Evolutionary conservation across 108 stramenopile genomes (phyloP).

Genomic region (Skeletonema potamos): DNA sequence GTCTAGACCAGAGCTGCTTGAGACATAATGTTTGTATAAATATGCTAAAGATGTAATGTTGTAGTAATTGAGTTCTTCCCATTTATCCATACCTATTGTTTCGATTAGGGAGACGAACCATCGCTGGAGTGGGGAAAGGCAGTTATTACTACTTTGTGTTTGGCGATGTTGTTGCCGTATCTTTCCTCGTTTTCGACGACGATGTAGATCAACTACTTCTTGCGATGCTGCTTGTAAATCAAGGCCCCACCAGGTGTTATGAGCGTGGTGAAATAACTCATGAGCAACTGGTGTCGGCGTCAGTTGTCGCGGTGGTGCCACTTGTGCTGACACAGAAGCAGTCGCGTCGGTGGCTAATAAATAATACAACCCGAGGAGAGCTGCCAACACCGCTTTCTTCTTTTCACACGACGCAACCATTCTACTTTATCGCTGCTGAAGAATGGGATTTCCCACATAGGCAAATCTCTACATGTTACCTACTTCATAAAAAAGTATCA

Average conservation of each 20-base stretch:
- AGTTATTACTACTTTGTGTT: not conserved
- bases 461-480: too few species aligned
- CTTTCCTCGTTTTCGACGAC: not conserved
- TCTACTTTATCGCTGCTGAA: too few species aligned
- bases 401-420: too few species aligned
- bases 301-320: not conserved
- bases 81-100: slow-evolving; percentile 7
- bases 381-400: too few species aligned
- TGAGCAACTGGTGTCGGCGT: not conserved
- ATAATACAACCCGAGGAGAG: too few species aligned
- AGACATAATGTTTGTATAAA: slow-evolving; percentile 43
- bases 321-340: not conserved
- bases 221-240: slow-evolving; percentile 4
- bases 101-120: slow-evolving; percentile 29
- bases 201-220: not conserved
- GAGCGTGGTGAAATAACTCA: not conserved
- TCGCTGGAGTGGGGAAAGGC: slow-evolving; percentile 28
- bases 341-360: not conserved
- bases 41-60: slow-evolving; percentile 35
- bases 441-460: too few species aligned
- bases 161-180: not conserved
- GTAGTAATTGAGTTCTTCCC: slow-evolving; percentile 15
- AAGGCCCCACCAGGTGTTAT: slow-evolving; percentile 4
- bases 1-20: not conserved
- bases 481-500: too few species aligned